Percentiles rank a stretch among this genome's conserved stretches.
Conservation (phyloP, 371 early-diverging fungal species). For the Blastocladiella emersonii region DNA sequence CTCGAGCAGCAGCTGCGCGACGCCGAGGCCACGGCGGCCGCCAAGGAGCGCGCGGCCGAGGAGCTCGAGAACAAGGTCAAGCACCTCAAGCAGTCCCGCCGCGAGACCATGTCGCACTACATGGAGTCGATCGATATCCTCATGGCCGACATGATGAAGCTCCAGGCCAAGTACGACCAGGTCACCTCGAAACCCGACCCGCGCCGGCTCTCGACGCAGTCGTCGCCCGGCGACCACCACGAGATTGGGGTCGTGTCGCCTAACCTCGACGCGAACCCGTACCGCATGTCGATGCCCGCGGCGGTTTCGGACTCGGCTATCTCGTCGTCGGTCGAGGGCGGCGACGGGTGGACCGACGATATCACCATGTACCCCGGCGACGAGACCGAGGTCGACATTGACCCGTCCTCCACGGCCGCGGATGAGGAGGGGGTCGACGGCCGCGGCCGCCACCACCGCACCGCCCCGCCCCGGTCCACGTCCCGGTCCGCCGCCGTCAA, state of each 20-base stretch:
- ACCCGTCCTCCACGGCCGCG: no score
- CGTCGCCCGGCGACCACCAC: not conserved
- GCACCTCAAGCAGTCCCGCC: not conserved
- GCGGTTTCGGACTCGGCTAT: no score
- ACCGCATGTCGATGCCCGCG: no score
- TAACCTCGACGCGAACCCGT: no score
- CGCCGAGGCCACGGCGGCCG: not conserved
- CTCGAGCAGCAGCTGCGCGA: not conserved
- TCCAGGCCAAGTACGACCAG: slow-evolving; percentile 5
- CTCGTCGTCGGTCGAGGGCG: no score
- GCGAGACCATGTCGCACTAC: slow-evolving; percentile 3
- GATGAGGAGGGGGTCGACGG: no score
- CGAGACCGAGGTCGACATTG: no score
- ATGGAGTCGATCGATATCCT: not conserved
- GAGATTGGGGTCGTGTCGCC: not conserved
- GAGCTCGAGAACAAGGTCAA: not conserved
- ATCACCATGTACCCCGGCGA: no score
- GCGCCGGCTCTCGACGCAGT: not conserved
- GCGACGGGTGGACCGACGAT: no score
- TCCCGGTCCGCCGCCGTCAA: no score
- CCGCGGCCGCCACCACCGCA: no score
- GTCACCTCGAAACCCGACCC: not conserved
- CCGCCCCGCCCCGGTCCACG: no score
- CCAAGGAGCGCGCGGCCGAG: not conserved
- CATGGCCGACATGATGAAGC: not conserved